Evolutionary conservation across 257 asterid genomes (phyloP), one percentile per base, ranked within the genome.

Genomic region (Nicotiana otophora): DNA sequence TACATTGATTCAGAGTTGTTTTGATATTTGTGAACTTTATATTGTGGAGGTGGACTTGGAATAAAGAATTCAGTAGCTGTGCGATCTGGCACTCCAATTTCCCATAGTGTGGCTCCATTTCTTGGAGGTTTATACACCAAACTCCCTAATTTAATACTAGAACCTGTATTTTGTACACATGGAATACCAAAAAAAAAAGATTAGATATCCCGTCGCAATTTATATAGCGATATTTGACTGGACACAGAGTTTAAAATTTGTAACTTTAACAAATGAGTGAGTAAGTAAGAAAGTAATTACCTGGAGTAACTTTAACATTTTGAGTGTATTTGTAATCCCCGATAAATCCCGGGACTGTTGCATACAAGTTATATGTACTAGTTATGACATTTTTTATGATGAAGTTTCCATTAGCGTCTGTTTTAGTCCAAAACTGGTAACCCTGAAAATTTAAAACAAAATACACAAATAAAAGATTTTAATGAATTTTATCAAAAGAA

Each of bases 41-140:
- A 57, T 57, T 57, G 12, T 8, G 8, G 91, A 83, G 76, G 77
- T 77, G 90, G 86, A 68, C 72, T 78, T 0, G 97, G 97, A 26
- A 93, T 85, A 83, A 86, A 92, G 55, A 91, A 93, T 81, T 93
- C 97, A 5, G 88, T 88, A 26, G 97, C 95, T 2, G 91, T 80
- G 2, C 94, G 91, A 78, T 92, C 94, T 3, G 97, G 91, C 53
- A 89, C 31, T 33, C 97, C 97, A 9, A 93, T 91, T 85, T 92
- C 98, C 98, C 98, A 92, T 20, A 93, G 10, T 1, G 97, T 93
- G 2, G 92, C 79, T 30, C 94, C 92, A 2, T 70, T 51, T 82
- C 97, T 88, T 12, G 95, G 95, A 81, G 92, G 85, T 20, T 89
- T 78, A 68, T 89, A 93, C n/a, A 90, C 84, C 16, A 90, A 84